Evolutionary conservation across 192 early-diverging fungal species (phyloP).

Genomic region (Kickxella alabastrina): DNA sequence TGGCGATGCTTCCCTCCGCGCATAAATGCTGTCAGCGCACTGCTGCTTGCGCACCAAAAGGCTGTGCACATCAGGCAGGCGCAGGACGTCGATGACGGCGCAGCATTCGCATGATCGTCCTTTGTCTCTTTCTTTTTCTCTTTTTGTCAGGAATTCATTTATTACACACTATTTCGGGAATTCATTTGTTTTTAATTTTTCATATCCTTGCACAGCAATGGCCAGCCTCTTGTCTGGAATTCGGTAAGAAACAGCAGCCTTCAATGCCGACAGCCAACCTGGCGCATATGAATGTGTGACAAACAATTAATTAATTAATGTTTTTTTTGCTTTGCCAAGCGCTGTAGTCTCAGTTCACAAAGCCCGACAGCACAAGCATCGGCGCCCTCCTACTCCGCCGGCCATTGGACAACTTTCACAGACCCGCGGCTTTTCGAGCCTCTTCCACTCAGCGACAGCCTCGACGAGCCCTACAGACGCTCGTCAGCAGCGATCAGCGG

Average conservation of each 20-base stretch:
- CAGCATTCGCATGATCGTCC: conserved; percentile 28
- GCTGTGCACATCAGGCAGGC: conserved; percentile 14
- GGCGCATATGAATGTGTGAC: not conserved
- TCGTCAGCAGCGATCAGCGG: conserved; percentile 16
- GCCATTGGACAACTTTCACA: conserved; percentile 19
- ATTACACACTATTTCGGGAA: too few species aligned
- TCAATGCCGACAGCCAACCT: too few species aligned
- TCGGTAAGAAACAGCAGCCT: conserved; percentile 10
- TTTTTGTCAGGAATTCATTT: too few species aligned
- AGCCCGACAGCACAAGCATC: not conserved
- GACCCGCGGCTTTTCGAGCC: conserved; percentile 31
- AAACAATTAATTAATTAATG: not conserved
- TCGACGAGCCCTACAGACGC: conserved; percentile 26
- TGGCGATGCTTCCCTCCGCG: conserved; percentile 55
- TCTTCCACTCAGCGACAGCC: conserved; percentile 21
- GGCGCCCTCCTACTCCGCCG: too few species aligned
- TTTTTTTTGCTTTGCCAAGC: not conserved
- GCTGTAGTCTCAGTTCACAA: not conserved
- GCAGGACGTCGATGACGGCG: conserved; percentile 9
- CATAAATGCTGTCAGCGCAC: conserved; percentile 36
- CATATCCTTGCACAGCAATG: conserved; percentile 12
- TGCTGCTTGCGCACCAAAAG: conserved; percentile 25
- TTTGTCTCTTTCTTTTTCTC: too few species aligned
- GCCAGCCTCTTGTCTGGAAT: conserved; percentile 28
- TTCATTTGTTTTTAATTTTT: not conserved